Evolutionary conservation across 352 stramenopile genomes (phyloP), one percentile per base, ranked within the genome.

Genomic region (Phytopythium boreale): DNA sequence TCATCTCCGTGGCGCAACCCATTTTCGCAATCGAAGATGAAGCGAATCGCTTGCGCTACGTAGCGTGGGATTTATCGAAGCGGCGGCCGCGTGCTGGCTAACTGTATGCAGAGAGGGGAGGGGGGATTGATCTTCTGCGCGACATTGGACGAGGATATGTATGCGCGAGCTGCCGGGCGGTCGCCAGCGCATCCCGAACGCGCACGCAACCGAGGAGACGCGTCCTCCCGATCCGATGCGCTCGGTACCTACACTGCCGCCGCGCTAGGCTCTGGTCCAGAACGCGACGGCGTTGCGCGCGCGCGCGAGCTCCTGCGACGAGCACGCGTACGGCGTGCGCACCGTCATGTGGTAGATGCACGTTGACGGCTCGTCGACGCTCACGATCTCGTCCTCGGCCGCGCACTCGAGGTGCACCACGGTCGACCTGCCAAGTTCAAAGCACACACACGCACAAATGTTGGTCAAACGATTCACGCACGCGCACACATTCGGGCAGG

Each of bases 331-430:
- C 29, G 80, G 80, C 52, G 86, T 85, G 31, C 66, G 80, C 70
- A 97, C 82, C 29, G 67, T 62, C 72, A 98, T 94, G 24, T 95
- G 83, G 70, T 98, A 98, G 31, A 89, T 69, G 68, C 94, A 98
- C 3, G 91, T 98, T 53, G 93, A 90, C 22, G 93, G 93, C 72
- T 98, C 94, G 46, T 97, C 88, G 0, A 97, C 90, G n/a, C 77
- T 85, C 12, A 96, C 19, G 56, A 98, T 81, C 55, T 91, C 88
- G 27, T 92, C 87, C 14, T 88, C 77, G 0, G 74, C 57, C 4
- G 89, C 91, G 66, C 94, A 98, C 36, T 83, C 84, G 22, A 98
- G 69, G 24, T 75, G 62, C 20, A 97, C 87, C 4, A 77, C 68
- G 6, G 92, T 85, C 22, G 80, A 90, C 39, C 79, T 88, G 49